These are phyloP conservation scores for Blastocystis sp. DNA, from an alignment of 352 stramenopile species.

Conservation along the genomic window DNA sequence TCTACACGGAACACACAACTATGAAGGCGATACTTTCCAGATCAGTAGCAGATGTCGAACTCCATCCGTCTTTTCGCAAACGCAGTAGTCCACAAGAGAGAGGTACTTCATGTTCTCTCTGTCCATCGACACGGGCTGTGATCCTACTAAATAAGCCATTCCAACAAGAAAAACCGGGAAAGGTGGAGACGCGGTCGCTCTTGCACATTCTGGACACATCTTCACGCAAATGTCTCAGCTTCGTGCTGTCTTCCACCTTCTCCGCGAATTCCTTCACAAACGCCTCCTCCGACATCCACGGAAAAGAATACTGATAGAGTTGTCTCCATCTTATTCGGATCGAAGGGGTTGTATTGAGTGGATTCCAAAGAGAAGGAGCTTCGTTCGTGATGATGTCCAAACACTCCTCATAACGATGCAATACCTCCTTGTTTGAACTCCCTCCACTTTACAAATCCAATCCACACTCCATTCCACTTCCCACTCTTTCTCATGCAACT, in stretches of 20 bases:
- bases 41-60: conserved; percentile 66
- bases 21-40: conserved; percentile 12
- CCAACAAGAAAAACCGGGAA: conserved; percentile 24
- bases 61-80: conserved; percentile 72
- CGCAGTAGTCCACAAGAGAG: conserved; percentile 49
- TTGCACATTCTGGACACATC: conserved; percentile 66
- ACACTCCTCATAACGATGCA: background rate
- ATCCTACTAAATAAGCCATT: conserved; percentile 8
- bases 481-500: background rate
- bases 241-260: background rate
- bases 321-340: background rate
- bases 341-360: background rate
- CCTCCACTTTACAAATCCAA: background rate
- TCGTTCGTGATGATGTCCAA: background rate
- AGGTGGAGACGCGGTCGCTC: background rate
- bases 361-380: background rate
- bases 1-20: conserved; percentile 13
- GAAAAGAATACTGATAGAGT: background rate
- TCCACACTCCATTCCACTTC: no score
- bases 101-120: conserved; percentile 62
- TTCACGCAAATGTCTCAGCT: conserved; percentile 19
- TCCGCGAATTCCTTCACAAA: conserved; percentile 17
- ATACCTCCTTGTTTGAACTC: background rate
- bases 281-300: conserved; percentile 5
- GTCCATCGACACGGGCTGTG: conserved; percentile 71